Percentiles rank a stretch among this genome's conserved stretches.
Conservation (phyloP, 441 rosid genomes). For the California macrophylla region DNA sequence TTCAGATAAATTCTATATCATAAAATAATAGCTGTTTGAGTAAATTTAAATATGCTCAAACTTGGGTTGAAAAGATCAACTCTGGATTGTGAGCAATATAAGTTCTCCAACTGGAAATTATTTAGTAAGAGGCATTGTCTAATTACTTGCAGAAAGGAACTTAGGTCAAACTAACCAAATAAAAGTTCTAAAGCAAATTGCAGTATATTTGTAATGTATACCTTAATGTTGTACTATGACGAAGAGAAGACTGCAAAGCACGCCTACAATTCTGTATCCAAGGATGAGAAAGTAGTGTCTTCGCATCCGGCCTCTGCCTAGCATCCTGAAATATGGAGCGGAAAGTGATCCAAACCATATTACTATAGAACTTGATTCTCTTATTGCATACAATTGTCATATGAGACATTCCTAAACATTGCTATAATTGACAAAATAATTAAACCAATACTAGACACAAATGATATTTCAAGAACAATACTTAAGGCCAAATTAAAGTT, state of each 20-base stretch:
- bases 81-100: background rate
- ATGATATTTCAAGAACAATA: background rate
- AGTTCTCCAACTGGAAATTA: background rate
- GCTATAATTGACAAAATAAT: background rate
- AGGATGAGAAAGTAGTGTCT: slow-evolving; percentile 91
- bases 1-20: background rate
- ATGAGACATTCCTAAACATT: background rate
- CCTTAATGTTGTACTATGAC: slow-evolving; percentile 75
- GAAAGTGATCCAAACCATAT: slow-evolving; percentile 4
- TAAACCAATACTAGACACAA: background rate
- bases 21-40: background rate
- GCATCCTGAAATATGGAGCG: slow-evolving; percentile 60
- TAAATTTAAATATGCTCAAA: background rate
- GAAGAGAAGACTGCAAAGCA: slow-evolving; percentile 76
- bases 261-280: slow-evolving; percentile 92
- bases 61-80: background rate
- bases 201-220: slow-evolving; percentile 14
- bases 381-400: background rate
- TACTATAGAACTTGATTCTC: slow-evolving; percentile 1
- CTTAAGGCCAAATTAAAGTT: background rate
- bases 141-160: slow-evolving; percentile 2
- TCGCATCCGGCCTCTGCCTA: slow-evolving; percentile 96
- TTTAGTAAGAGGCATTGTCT: background rate
- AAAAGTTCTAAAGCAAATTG: background rate
- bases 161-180: background rate